These are phyloP conservation scores for Podospora conica DNA, from an alignment of 495 filamentous ascomycete species.

Conservation along the genomic window DNA sequence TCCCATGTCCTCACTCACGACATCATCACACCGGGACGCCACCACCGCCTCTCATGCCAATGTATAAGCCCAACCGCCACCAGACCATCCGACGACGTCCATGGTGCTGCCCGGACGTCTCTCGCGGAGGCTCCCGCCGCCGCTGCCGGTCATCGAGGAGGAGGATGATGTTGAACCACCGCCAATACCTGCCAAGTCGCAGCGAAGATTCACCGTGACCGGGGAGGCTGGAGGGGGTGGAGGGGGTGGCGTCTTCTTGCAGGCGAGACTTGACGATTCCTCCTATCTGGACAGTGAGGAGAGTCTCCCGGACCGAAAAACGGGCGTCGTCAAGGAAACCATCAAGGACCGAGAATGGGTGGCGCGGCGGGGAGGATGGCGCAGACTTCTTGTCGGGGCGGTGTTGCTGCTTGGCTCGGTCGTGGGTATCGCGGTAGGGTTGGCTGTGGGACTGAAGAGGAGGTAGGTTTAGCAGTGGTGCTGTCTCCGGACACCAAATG, in stretches of 20 bases:
- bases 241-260: neutral
- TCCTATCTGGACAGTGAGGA: neutral
- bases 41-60: neutral
- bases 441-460: slow-evolving; percentile 41
- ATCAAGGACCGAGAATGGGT: slow-evolving; percentile 9
- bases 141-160: slow-evolving; percentile 20
- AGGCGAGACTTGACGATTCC: neutral
- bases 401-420: slow-evolving; percentile 28
- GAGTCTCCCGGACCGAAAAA: neutral
- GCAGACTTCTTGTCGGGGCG: slow-evolving; percentile 24
- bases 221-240: neutral
- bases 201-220: slow-evolving; percentile 3
- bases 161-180: slow-evolving; percentile 6
- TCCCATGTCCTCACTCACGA: neutral
- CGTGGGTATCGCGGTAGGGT: slow-evolving; percentile 38
- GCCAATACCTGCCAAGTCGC: slow-evolving; percentile 8
- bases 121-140: slow-evolving; percentile 14
- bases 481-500: neutral
- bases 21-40: neutral
- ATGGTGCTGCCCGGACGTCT: slow-evolving; percentile 23
- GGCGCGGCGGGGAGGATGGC: slow-evolving; percentile 37
- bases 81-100: neutral
- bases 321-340: neutral
- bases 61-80: neutral
- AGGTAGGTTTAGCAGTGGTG: slow-evolving; percentile 11